Evolutionary conservation across 2,329 filamentous ascomycete species (phyloP), one percentile per base, ranked within the genome.

Genomic region (Hypoxylon sp.): DNA sequence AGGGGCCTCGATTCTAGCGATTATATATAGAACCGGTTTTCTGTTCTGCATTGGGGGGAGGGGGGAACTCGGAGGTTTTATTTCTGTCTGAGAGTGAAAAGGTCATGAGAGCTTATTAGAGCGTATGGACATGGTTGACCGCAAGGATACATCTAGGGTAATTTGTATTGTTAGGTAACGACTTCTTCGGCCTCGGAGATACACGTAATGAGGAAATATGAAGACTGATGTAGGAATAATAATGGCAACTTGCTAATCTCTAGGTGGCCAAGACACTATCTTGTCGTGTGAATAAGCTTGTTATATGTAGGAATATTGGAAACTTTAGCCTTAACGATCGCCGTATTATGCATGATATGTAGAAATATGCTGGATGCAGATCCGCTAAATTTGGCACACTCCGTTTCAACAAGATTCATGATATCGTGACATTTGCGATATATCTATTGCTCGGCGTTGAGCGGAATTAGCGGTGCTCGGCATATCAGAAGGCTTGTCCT

Each of bases 101-200:
- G 33, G 33, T 49, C 56, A 62, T n/a, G 10, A 27, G 25, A 55
- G 59, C 60, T 60, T 68, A 63, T 22, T 64, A 68, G 55, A 68
- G 64, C 64, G 49, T 27, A 4, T 27, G 25, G 25, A 27, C 17
- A 33, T 49, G 31, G 55, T 11, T 17, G 50, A 27, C 22, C 17
- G 48, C 54, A 25, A 31, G 25, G 40, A 27, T 27, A 27, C 25
- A 27, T 27, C 25, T 27, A 54, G 6, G 17, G 49, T 37, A 37
- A 4, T 13, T 37, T 13, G 11, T 27, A 27, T 27, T 27, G 25
- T 27, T 46, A n/a, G n/a, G n/a, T n/a, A 14, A 13, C 35, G 11
- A 49, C 2, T 25, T 33, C 8, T 20, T 48, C 35, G 5, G 27
- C 14, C 40, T 33, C 14, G 13, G n/a, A 46, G 27, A 4, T 25